Base-by-base conservation (phyloP, 352 stramenopile genomes). In the Pythium plurisporium region DNA sequence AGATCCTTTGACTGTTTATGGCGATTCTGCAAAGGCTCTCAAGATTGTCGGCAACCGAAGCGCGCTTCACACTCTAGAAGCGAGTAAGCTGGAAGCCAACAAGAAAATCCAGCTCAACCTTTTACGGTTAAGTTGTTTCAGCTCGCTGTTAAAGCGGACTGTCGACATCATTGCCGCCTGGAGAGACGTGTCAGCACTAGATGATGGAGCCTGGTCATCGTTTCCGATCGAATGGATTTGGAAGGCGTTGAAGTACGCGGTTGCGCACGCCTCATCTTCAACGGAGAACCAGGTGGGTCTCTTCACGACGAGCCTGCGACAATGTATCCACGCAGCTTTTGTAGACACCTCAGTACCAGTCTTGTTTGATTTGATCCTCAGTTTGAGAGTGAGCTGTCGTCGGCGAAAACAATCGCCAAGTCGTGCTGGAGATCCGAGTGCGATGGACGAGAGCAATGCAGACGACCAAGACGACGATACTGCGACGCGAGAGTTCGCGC, bases 41-140 rank as follows among this genome's bases (percentile, higher is more conserved):
- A 78, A 76, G 20, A 73, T 90, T 42, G 61, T 90, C n/a, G 74
- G 59, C 0, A 88, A 88, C 25, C 69, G 75, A 12, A 86, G 70
- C 48, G 60, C 76, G 9, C 42, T 74, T 0, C 64, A 82, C 25
- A 81, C 69, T 5, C 67, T 87, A 0, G 50, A 85, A 40, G 67
- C 38, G 23, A 81, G 62, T 38, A 79, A 76, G 55, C 33, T 48
- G 0, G 76, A 86, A 26, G 59, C 65, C 0, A 60, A 26, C 8
- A 46, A 22, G 19, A 89, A 83, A 43, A 62, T 85, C 7, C 59
- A 73, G 3, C 52, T 37, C 0, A 68, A 78, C 26, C 56, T 58
- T 45, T 23, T 41, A 0, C 54, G 56, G 8, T 44, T 86, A 2
- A 41, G 47, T 4, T 48, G 31, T 15, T 76, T 76, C 23, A 49